Base-by-base conservation (phyloP, 179 eudicot genomes). In the Vitellaria paradoxa region DNA sequence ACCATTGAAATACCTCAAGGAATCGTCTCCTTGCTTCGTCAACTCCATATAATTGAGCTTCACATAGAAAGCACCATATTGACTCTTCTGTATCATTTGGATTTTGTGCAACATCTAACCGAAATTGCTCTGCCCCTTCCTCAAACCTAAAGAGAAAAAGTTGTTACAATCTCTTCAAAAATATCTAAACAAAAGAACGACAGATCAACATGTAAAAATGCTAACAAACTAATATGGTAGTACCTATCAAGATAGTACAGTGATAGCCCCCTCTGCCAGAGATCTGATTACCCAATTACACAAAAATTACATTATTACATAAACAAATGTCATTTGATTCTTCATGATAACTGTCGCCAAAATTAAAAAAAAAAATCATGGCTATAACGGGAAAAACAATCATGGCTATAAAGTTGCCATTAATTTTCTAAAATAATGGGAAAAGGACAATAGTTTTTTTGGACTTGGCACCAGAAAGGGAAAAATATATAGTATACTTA, bases 251-350 rank as follows among this genome's bases (percentile, higher is more conserved):
- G 88, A 77, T 93, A 95, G 89, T 95, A 95, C 6, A 95, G 83
- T n/a, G 99, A 89, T 49, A 95, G 88, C 60, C 99, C 98, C 80
- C 99, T 92, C 79, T 95, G 99, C 99, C 99, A 95, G 73, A 91
- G 90, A 89, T 95, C 99, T 95, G 89, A 74, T 80, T 57, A 74
- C 68, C 77, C 61, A 77, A 69, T 75, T 37, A n/a, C 72, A 60
- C 79, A 57, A 47, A 49, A 23, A 52, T 64, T 23, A 11, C 8
- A 73, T 75, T n/a, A 64, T 10, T 18, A 47, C 7, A 46, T 14
- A 55, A 46, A 53, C 62, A 50, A 67, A 76, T 40, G 50, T 13
- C 20, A 15, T 24, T 15, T 10, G 7, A 62, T 18, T 49, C 47
- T 63, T 49, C 73, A 69, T 14, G 9, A 12, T 3, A 70, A 53